Evolutionary conservation across 805 yeast genomes (phyloP).

Genomic region (Wickerhamiella spandovensis): DNA sequence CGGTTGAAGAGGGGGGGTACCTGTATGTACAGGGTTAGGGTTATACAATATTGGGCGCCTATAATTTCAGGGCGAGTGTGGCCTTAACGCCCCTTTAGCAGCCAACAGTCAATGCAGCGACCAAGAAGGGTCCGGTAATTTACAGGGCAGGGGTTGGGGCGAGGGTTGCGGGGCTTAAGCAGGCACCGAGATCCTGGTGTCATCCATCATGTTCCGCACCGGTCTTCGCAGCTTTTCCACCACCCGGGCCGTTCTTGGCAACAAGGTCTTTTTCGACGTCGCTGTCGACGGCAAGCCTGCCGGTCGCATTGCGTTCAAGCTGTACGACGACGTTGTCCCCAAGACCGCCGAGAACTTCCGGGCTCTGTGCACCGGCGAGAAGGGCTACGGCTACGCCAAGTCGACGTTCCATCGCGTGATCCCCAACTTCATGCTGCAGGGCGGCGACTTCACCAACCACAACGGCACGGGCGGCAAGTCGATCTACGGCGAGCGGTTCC

Average conservation of each 20-base stretch:
- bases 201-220: neutral
- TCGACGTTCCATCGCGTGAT: constrained; percentile 88
- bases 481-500: constrained; percentile 73
- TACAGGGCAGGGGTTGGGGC: no score
- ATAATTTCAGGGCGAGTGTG: no score
- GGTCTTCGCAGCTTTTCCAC: neutral
- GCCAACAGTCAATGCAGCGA: no score
- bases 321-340: constrained; percentile 52
- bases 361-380: constrained; percentile 80
- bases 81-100: no score
- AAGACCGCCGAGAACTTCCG: constrained; percentile 83
- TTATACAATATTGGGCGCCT: no score
- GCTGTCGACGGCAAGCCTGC: constrained; percentile 52
- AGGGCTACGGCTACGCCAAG: constrained; percentile 69
- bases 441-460: no score
- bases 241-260: constrained; percentile 21
- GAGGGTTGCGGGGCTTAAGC: no score
- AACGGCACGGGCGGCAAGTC: constrained; percentile 74
- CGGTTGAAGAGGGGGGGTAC: no score
- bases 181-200: no score
- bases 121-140: no score
- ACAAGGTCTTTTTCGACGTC: constrained; percentile 53
- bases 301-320: constrained; percentile 71
- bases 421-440: constrained; percentile 71
- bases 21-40: no score